Evolutionary conservation across 192 early-diverging fungal species (phyloP).

Genomic region (Coemansia sp.): DNA sequence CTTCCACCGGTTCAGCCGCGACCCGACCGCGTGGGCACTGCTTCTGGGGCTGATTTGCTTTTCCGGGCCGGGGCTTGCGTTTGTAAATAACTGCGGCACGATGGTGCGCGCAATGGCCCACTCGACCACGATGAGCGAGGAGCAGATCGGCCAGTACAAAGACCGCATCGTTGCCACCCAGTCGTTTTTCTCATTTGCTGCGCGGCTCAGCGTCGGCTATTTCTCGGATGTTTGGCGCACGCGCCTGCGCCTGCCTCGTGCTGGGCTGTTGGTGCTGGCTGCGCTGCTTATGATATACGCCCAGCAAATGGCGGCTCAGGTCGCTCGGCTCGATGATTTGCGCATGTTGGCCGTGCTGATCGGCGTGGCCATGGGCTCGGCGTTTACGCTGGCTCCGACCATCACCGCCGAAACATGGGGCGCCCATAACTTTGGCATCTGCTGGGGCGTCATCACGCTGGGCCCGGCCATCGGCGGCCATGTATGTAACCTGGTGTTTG

Average conservation of each 20-base stretch:
- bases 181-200: conserved; percentile 51
- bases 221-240: conserved; percentile 51
- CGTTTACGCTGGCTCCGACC: conserved; percentile 51
- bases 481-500: conserved; percentile 63
- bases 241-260: conserved; percentile 38
- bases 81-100: conserved; percentile 55
- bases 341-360: conserved; percentile 34
- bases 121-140: conserved; percentile 18
- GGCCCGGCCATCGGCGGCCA: conserved; percentile 65
- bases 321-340: conserved; percentile 31
- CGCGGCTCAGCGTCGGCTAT: conserved; percentile 43
- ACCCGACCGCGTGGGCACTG: conserved; percentile 40
- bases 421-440: conserved; percentile 52
- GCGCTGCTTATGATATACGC: conserved; percentile 46
- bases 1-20: conserved; percentile 23
- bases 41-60: conserved; percentile 49
- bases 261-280: conserved; percentile 31
- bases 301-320: conserved; percentile 23
- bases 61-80: conserved; percentile 45
- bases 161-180: conserved; percentile 53
- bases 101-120: conserved; percentile 51
- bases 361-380: conserved; percentile 50
- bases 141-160: conserved; percentile 45
- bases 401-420: conserved; percentile 55
- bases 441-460: conserved; percentile 62